A percentile compares a stretch with the other conserved stretches of the same genome.
Conservation (phyloP, 148 eudicot genomes). For the Fagopyrum tataricum region DNA sequence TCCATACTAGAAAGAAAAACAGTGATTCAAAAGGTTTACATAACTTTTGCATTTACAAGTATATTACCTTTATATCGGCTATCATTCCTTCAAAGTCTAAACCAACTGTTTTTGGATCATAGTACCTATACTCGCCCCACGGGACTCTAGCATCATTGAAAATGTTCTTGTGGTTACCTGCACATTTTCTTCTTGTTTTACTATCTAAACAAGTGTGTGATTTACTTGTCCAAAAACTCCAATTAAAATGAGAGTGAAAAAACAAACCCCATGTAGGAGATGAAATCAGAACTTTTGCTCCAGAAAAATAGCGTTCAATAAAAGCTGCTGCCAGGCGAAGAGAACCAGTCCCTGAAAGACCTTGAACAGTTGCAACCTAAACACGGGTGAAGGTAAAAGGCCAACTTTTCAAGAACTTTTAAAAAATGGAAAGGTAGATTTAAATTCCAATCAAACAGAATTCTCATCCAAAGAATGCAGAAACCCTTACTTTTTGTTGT, state of each 20-base stretch:
- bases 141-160: conserved; percentile 96
- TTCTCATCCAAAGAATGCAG: conserved; percentile 6
- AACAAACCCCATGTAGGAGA: conserved; percentile 91
- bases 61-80: conserved; percentile 73
- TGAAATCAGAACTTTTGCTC: conserved; percentile 81
- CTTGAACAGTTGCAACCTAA: conserved; percentile 91
- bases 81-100: conserved; percentile 97
- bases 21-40: background rate
- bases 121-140: conserved; percentile 94
- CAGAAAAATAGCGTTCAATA: conserved; percentile 87
- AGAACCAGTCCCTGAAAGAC: conserved; percentile 99
- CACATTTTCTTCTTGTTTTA: conserved; percentile 13
- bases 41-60: background rate
- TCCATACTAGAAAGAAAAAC: background rate
- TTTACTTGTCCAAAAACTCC: background rate
- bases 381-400: background rate
- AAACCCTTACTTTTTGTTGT: conserved; percentile 62
- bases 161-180: conserved; percentile 95
- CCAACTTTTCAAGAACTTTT: background rate
- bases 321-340: conserved; percentile 95
- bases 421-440: background rate
- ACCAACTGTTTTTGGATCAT: conserved; percentile 92
- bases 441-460: background rate
- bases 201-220: conserved; percentile 7
- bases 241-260: conserved; percentile 11